These are phyloP conservation scores for Vitis labrusca DNA, from an alignment of 164 flowering plant species.

Conservation along the genomic window DNA sequence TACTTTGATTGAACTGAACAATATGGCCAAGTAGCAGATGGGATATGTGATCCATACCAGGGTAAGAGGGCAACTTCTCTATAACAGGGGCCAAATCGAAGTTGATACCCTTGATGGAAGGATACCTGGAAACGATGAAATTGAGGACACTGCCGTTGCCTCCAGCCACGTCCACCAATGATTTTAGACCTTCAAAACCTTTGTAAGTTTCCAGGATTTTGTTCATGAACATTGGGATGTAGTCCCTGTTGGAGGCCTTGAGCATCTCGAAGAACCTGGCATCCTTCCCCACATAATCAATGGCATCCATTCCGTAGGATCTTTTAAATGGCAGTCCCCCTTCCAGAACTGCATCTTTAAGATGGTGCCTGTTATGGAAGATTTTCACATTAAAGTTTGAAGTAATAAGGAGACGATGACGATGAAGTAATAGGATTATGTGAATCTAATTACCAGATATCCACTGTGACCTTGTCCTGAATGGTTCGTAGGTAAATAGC, in stretches of 20 bases:
- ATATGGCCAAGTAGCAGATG: not conserved
- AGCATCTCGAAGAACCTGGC: conserved; percentile 19
- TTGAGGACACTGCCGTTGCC: conserved; percentile 26
- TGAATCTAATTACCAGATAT: conserved; percentile 17
- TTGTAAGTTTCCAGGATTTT: conserved; percentile 26
- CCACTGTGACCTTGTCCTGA: conserved; percentile 17
- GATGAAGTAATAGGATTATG: too few species aligned
- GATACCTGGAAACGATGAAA: conserved; percentile 33
- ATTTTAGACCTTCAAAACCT: conserved; percentile 30
- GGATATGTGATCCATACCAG: conserved; percentile 13
- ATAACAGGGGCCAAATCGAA: conserved; percentile 30
- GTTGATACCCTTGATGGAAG: conserved; percentile 33
- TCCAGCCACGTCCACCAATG: conserved; percentile 42
- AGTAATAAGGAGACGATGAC: too few species aligned
- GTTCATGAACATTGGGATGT: conserved; percentile 15
- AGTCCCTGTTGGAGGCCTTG: conserved; percentile 13
- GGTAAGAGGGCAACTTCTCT: conserved; percentile 17
- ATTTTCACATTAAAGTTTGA: too few species aligned
- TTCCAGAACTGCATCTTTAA: conserved; percentile 34
- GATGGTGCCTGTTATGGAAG: conserved; percentile 12
- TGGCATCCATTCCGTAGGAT: conserved; percentile 20
- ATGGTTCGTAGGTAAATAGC: conserved; percentile 2
- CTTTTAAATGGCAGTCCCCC: conserved; percentile 28
- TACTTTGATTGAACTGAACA: not conserved
- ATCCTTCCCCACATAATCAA: conserved; percentile 21